Base-by-base conservation (phyloP, 345 rosid species). In the Ceriops tagal region DNA sequence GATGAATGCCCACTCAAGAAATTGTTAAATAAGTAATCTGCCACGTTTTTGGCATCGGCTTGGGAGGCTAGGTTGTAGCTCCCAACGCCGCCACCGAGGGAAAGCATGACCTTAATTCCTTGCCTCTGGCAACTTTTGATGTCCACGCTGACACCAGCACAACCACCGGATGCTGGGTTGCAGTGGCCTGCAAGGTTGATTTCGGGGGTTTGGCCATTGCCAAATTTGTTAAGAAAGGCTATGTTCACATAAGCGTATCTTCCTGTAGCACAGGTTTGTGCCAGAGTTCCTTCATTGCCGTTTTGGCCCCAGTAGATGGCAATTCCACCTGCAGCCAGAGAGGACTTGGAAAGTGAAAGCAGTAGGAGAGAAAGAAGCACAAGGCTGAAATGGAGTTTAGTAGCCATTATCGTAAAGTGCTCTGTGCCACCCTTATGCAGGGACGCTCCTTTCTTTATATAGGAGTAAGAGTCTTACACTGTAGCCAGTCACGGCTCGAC, bases 231-330 rank as follows among this genome's bases (percentile, higher is more conserved):
- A 35, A 78, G 82, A 70, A 78, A 78, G 9, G 81, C 81, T 71
- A 74, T 32, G 67, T 58, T 71, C 3, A 74, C 73, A 6, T 63
- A 78, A 26, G 78, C 60, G 21, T 71, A 78, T 49, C 51, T 71
- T 10, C 76, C 68, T 4, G 73, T 57, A 27, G 72, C 78, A 34
- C 78, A 78, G 20, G 82, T 78, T 51, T 75, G 47, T 31, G 51
- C 63, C 10, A 78, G 76, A n/a, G 82, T 78, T 39, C 78, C 76
- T 53, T 78, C 82, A 24, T 66, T 66, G 49, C 78, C 76, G 58
- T 78, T 74, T 64, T 78, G 78, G 56, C 78, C 82, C 82, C 82
- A 74, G 67, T 78, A 78, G 34, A 74, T 71, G 62, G 78, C 62
- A 4, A 78, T 71, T 9, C 73, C 76, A 13, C 82, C 78, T 6